Evolutionary conservation across 441 rosid genomes (phyloP), one percentile per base, ranked within the genome.

Genomic region (Croton laevigatus): DNA sequence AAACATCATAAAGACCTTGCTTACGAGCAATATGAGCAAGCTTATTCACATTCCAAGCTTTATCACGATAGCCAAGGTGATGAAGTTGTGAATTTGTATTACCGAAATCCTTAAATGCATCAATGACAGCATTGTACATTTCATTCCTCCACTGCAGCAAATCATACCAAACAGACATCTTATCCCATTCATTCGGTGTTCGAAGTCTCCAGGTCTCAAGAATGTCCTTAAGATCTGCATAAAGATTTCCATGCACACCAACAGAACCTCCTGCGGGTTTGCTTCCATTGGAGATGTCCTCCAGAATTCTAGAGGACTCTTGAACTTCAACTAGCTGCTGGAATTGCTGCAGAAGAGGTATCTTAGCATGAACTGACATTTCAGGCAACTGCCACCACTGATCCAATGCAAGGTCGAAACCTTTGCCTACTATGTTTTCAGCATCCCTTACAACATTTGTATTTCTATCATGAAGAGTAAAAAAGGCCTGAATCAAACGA

Each of bases 301-400:
- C 81, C 62, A 85, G 84, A 82, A 93, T 88, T 82, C 91, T 84
- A 63, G 91, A 83, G 73, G 99, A 96, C 85, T 96, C 99, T 78
- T 96, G 98, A 72, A 93, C 98, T 84, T 96, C 99, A 71, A 93
- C 96, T 63, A 96, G 80, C 82, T 96, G 98, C 80, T 96, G 99
- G 79, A 96, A 96, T 79, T 96, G 97, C 84, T 91, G 98, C 80
- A 96, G 80, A 68, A 96, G 90, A 69, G 98, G 97, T 78, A 96
- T 84, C 85, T 89, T 93, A 46, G 98, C 88, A 81, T 91, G 97
- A 71, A 89, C 89, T 46, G 96, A 93, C 88, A 96, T 88, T 82
- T 96, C 98, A 72, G 99, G 99, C 81, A 96, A 86, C 81, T 90
- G 98, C 97, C 99, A 96, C 98, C 99, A 96, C 73, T 90, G 97